These are phyloP conservation scores for Nicotiana rustica DNA, from an alignment of 305 asterid species.

Conservation along the genomic window DNA sequence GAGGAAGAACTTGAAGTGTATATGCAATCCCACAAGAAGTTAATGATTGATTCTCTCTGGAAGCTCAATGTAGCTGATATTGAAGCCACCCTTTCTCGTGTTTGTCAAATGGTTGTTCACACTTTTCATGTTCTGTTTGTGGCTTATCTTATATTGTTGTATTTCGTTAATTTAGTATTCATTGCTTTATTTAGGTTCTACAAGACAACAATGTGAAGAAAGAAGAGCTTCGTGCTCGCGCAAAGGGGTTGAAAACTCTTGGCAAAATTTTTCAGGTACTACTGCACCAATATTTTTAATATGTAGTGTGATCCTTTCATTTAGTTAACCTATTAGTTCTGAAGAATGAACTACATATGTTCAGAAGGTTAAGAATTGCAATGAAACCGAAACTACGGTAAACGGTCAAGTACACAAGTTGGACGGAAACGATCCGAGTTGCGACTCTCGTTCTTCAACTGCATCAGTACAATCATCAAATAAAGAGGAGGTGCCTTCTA, in stretches of 20 bases:
- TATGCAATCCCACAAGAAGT: slow-evolving; percentile 92
- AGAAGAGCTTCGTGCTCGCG: slow-evolving; percentile 92
- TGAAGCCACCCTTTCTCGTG: slow-evolving; percentile 89
- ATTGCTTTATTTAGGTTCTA: slow-evolving; percentile 64
- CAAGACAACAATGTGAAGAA: slow-evolving; percentile 80
- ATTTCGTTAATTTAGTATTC: slow-evolving; percentile 38
- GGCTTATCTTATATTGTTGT: slow-evolving; percentile 29
- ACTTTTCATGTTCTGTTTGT: slow-evolving; percentile 37
- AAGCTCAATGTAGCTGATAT: slow-evolving; percentile 99
- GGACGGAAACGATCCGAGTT: slow-evolving; percentile 59
- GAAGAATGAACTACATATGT: slow-evolving; percentile 20
- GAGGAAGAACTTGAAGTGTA: slow-evolving; percentile 92
- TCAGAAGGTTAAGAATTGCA: slow-evolving; percentile 79
- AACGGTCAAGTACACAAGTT: slow-evolving; percentile 54
- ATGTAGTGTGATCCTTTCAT: slow-evolving; percentile 13
- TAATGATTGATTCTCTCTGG: slow-evolving; percentile 98
- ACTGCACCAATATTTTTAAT: slow-evolving; percentile 21
- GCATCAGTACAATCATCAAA: slow-evolving; percentile 61
- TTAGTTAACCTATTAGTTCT: slow-evolving; percentile 18
- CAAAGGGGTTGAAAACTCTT: slow-evolving; percentile 94
- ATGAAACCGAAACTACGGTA: slow-evolving; percentile 51
- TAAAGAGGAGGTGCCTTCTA: slow-evolving; percentile 48
- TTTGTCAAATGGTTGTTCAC: slow-evolving; percentile 88
- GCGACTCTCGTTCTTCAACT: slow-evolving; percentile 52
- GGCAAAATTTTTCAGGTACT: slow-evolving; percentile 87